Base-by-base conservation (phyloP, 2,329 filamentous ascomycete species). In the Chaetomiaceae sp. region DNA sequence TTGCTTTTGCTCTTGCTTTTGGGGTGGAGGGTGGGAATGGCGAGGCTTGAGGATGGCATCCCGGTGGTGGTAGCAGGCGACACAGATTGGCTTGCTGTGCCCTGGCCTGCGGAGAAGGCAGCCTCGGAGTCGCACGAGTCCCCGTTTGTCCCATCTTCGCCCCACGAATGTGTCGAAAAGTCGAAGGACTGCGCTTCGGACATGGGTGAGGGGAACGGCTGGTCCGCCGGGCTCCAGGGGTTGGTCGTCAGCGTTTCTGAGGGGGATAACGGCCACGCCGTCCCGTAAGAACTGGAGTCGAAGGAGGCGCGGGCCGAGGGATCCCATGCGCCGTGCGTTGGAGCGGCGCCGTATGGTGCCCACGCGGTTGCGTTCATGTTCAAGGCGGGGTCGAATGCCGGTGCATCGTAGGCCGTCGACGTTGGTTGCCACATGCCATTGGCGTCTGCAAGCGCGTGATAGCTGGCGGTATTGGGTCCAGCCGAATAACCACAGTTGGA, bases 131-230 rank as follows among this genome's bases (percentile, higher is more conserved):
- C 10, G 14, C 18, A 24, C 11, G 5, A 9, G 6, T n/a, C 15
- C 11, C 6, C 11, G 12, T 9, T 11, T 11, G 18, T 12, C 2
- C 10, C 20, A 12, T 24, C 29, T 14, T 20, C 33, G 30, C 9
- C 15, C 27, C n/a, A 11, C 8, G 36, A 18, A 12, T 30, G 30
- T 29, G 20, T 11, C 3, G 43, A 29, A 14, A 45, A 35, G 12
- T 7, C 15, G 26, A 36, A 49, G 12, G 44, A 36, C 5, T 43
- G 43, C 2, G 29, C 36, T 37, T 52, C 49, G 9, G 50, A 52
- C 6, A 47, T 18, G 5, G 51, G 51, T 4, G 51, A 53, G 2
- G 43, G 51, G 1, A 47, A 18, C 2, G 48, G 37, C n/a, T 47
- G 47, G 32, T 47, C 37, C 12, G 4, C 29, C 12, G 38, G 41